Base-by-base conservation (phyloP, 2,329 filamentous ascomycete species). In the Claviceps quebecensis region DNA sequence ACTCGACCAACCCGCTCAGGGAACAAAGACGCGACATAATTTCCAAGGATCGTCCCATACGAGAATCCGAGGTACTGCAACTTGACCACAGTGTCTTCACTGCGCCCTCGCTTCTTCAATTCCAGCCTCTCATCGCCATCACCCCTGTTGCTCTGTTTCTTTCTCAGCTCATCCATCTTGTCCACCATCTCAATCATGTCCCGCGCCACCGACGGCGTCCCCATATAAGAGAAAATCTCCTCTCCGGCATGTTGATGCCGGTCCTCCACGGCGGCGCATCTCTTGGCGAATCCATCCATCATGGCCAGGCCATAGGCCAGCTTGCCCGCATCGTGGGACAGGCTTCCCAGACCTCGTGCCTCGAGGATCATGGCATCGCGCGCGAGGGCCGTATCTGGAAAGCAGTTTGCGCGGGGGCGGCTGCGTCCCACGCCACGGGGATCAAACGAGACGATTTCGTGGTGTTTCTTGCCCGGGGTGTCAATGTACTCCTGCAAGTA, bases 31-130 rank as follows among this genome's bases (percentile, higher is more conserved):
- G 65, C 63, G 54, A 68, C 65, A 34, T 63, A 63, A 43, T 66
- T 66, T 1, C 66, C 66, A 0, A 68, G 58, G 0, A 65, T 17
- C 2, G 64, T 66, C 16, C 66, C 65, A 17, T 78, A 78, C 5
- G 72, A 75, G 49, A 76, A 69, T 0, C 75, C 73, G 63, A 72
- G 69, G 55, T 75, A 78, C 56, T 71, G 70, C 34, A 76, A 55
- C 11, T 58, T 43, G 2, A 54, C 52, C 1, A 56, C 49, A 23
- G 57, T 40, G 17, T 48, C 51, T 5, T 44, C 26, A 4, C 46
- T 45, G 9, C 4, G 29, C 23, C 39, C 34, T 44, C 56, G 55
- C 49, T 46, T 56, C 44, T 43, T 55, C 22, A 58, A 47, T 43
- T 58, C 56, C 2, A 48, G 47, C 34, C 19, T 50, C 47, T 16